Percentiles rank a stretch among this genome's conserved stretches.
These are phyloP conservation scores for Leucosporidium scottii DNA, from an alignment of 768 basidiomycete species.

Conservation along the genomic window DNA sequence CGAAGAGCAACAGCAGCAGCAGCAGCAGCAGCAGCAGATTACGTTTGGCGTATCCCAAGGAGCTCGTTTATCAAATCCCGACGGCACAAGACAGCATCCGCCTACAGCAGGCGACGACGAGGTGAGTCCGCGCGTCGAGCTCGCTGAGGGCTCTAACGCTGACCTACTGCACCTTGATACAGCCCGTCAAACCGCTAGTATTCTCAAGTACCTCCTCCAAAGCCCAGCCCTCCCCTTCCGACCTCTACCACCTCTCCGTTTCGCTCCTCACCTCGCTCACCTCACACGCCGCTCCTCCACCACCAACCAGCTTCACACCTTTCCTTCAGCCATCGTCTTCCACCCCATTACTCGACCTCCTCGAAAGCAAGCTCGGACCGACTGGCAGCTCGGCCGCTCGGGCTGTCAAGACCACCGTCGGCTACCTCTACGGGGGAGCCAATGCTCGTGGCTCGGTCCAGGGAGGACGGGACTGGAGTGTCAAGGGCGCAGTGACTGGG, in stretches of 20 bases:
- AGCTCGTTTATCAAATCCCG: neutral
- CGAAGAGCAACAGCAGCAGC: neutral
- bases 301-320: slow-evolving; percentile 8
- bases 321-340: slow-evolving; percentile 13
- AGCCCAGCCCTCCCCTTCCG: neutral
- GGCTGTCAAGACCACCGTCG: neutral
- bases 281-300: neutral
- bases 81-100: neutral
- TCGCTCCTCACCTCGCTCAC: slow-evolving; percentile 22
- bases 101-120: neutral
- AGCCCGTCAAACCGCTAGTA: neutral
- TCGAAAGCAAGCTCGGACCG: slow-evolving; percentile 3
- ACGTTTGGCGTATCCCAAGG: slow-evolving; percentile 10
- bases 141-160: neutral
- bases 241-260: slow-evolving; percentile 28
- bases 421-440: neutral
- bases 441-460: neutral
- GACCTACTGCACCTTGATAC: neutral
- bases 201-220: neutral
- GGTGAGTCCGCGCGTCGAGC: neutral
- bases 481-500: neutral
- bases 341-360: slow-evolving; percentile 16
- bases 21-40: slow-evolving; percentile 18
- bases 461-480: slow-evolving; percentile 10
- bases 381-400: neutral